phyloP scores from a whole-genome alignment of 352 stramenopile species.

The Blastocystis sp. region DNA sequence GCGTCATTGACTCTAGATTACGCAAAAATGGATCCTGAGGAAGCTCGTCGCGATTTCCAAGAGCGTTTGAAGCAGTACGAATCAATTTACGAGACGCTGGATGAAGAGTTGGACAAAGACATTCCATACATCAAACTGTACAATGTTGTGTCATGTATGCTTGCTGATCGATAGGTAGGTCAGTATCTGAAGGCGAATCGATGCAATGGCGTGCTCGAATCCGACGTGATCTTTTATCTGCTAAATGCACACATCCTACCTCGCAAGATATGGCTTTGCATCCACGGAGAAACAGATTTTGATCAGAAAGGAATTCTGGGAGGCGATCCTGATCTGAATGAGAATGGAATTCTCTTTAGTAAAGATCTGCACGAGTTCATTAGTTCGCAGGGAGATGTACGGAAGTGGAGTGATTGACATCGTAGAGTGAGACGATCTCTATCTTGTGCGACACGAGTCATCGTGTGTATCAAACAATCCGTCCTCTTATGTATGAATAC shows the following conservation, averaged over 20 bases:
- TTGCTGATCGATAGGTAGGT: constrained; percentile 60
- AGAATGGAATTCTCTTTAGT: constrained; percentile 73
- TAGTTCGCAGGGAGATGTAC: constrained; percentile 69
- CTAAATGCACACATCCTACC: constrained; percentile 82
- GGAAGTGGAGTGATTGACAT: constrained; percentile 50
- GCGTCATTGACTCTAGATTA: neutral
- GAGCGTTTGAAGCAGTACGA: constrained; percentile 58
- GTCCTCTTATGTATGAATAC: constrained; percentile 60
- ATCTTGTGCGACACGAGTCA: constrained; percentile 56
- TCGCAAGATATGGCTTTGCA: constrained; percentile 80
- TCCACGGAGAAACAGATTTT: constrained; percentile 74
- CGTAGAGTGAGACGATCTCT: neutral
- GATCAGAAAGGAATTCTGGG: constrained; percentile 72
- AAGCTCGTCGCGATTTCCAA: constrained; percentile 36
- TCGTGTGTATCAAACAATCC: constrained; percentile 33
- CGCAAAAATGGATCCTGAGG: constrained; percentile 42
- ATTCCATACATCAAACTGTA: constrained; percentile 84
- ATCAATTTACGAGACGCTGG: constrained; percentile 77
- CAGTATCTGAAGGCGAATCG: constrained; percentile 61
- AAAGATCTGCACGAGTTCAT: constrained; percentile 77
- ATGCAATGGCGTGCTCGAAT: constrained; percentile 67
- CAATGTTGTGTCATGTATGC: constrained; percentile 66
- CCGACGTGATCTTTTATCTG: constrained; percentile 66
- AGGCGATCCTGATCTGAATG: constrained; percentile 69
- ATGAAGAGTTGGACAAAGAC: constrained; percentile 74